Base-by-base conservation (phyloP, 768 basidiomycete genomes). In the Macrolepiota albuminosa region DNA sequence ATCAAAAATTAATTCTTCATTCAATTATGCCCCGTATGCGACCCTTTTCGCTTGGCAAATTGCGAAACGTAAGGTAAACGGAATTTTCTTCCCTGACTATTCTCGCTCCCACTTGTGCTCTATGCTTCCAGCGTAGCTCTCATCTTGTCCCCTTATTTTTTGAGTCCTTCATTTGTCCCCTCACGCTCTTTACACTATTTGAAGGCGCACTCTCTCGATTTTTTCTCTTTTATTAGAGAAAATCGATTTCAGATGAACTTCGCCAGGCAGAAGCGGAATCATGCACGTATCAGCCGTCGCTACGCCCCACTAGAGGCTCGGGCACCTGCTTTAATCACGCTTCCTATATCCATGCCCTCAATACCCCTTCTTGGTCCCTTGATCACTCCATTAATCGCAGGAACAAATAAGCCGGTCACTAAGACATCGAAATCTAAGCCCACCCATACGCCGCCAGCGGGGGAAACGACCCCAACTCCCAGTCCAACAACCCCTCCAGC, bases 351-450 rank as follows among this genome's bases (percentile, higher is more conserved):
- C 8, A 48, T 78, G 26, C 77, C 78, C 14, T 72, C 77, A 8
- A 66, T 81, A 40, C 78, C 81, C 2, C 51, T 82, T 33, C 64
- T 78, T 34, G 67, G 68, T n/a, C 70, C 74, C 2, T 34, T 83
- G 18, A 54, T 76, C 40, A 70, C 61, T 24, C 68, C 76, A 26
- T 31, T 81, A 36, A 42, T 79, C 31, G 70, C 66, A 29, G 70
- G 67, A 14, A 67, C 59, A 31, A 71, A 70, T 53, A 33, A 59
- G 31, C 57, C 68, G 8, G 24, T 47, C 21, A 21, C 62, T 24
- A 58, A 64, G 14, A 58, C 66, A 29, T 42, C 66, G 13, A 40
- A 43, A 43, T 43, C 68, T 3, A 43, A 43, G 42, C 60, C 62
- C 31, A 49, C 68, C 10, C 5, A 58, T 10, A 31, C 66, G 3